Base-by-base conservation (phyloP, 2,329 filamentous ascomycete genomes). In the Sporothrix curviconia region DNA sequence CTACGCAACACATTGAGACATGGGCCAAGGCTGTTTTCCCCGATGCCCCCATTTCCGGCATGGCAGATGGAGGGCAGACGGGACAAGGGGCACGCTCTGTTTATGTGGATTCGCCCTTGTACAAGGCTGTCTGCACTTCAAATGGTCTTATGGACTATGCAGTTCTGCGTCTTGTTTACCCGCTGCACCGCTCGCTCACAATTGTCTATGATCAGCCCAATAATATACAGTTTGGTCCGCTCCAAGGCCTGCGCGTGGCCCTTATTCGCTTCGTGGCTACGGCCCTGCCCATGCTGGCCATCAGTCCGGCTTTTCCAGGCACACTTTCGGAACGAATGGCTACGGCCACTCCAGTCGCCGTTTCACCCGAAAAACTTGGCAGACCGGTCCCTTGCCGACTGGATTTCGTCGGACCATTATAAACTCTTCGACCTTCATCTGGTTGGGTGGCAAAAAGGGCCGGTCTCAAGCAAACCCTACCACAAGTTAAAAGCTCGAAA, bases 1-100 rank as follows among this genome's bases (percentile, higher is more conserved):
- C 80, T 0, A 63, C 76, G 1, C 69, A 73, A 3, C 72, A 75
- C 1, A 64, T 87, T 2, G 78, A 78, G 0, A 59, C 64, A 8
- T 62, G 24, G 49, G 49, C 36, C 14, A 14, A 34, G 24, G 46
- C 34, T 51, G 4, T 30, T 53, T 19, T 19, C 39, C 2, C n/a
- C 22, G 7, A 56, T 42, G 24, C 3, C 12, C 7, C 4, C 24
- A 22, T n/a, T n/a, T n/a, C n/a, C n/a, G n/a, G n/a, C n/a, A n/a
- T n/a, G n/a, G n/a, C n/a, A n/a, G n/a, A 24, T 15, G 14, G 32
- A 42, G 15, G 7, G 15, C 36, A 24, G 36, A 44, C 11, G 22
- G 30, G n/a, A n/a, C n/a, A n/a, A n/a, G n/a, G n/a, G n/a, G n/a
- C n/a, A n/a, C n/a, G n/a, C n/a, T n/a, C 24, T 14, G 14, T 15